Conservation (phyloP, 441 rosid species). For the Gossypium armourianum region DNA sequence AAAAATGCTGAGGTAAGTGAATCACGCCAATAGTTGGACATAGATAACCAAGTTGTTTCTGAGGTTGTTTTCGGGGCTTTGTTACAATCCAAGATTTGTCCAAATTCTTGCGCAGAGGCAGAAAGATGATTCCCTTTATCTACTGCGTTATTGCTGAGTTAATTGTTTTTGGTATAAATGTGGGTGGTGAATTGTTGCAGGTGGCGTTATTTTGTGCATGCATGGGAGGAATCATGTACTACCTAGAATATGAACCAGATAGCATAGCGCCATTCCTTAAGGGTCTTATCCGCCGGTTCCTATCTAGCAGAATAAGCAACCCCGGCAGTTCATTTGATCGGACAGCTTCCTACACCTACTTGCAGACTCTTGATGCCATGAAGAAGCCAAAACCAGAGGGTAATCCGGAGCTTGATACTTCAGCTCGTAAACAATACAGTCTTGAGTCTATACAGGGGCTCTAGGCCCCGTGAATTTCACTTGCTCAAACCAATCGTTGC, state of each 20-base stretch:
- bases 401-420: conserved; percentile 37
- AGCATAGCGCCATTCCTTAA: conserved; percentile 90
- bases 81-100: background rate
- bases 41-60: background rate
- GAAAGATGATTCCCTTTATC: background rate
- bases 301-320: conserved; percentile 86
- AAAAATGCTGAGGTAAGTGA: conserved; percentile 76
- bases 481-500: conserved; percentile 21
- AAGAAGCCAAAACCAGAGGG: conserved; percentile 47
- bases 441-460: conserved; percentile 90
- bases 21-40: background rate
- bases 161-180: background rate
- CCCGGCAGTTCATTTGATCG: conserved; percentile 43
- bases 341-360: conserved; percentile 54
- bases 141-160: background rate
- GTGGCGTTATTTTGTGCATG: conserved; percentile 87
- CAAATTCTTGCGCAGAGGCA: background rate
- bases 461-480: conserved; percentile 23
- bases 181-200: conserved; percentile 30
- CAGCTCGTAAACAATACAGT: conserved; percentile 52
- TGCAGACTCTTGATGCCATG: conserved; percentile 57
- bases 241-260: conserved; percentile 80
- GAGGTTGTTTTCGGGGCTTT: background rate
- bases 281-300: conserved; percentile 80
- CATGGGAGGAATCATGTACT: conserved; percentile 98